phyloP scores from a whole-genome alignment of 2,329 filamentous ascomycete species.

The Plectosphaerella cucumerina region DNA sequence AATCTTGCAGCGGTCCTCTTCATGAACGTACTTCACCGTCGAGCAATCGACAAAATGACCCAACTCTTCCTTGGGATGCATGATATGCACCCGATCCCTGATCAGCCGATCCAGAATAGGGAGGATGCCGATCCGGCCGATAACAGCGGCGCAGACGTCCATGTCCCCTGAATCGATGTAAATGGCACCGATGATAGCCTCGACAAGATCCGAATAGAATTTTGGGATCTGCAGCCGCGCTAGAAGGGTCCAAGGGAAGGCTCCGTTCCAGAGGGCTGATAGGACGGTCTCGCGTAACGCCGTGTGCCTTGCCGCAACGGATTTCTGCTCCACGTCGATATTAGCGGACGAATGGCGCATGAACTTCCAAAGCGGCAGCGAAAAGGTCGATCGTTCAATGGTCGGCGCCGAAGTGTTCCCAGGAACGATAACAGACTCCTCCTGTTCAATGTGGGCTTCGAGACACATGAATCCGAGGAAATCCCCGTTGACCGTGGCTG shows the following conservation, averaged over 20 bases:
- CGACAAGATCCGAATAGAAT: constrained; percentile 79
- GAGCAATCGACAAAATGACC: constrained; percentile 50
- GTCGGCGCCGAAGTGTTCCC: neutral
- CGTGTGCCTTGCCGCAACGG: constrained; percentile 39
- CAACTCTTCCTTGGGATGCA: constrained; percentile 66
- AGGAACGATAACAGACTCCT: constrained; percentile 10
- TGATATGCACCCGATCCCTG: constrained; percentile 49
- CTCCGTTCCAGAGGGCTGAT: constrained; percentile 42
- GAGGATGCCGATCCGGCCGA: constrained; percentile 63
- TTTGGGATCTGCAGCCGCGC: constrained; percentile 64
- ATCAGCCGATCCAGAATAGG: constrained; percentile 59
- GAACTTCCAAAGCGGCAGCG: constrained; percentile 61
- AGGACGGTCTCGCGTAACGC: constrained; percentile 44
- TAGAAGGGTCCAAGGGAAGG: constrained; percentile 76
- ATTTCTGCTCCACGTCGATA: constrained; percentile 42
- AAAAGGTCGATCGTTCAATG: constrained; percentile 9
- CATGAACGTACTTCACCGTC: constrained; percentile 49
- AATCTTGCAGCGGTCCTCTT: constrained; percentile 40
- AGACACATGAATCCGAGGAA: constrained; percentile 76
- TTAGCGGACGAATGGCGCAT: constrained; percentile 55
- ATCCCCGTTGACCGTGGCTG: constrained; percentile 73
- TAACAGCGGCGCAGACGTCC: constrained; percentile 52
- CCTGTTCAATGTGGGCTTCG: constrained; percentile 33
- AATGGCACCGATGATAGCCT: constrained; percentile 75
- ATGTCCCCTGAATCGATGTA: constrained; percentile 74